Base-by-base conservation (phyloP, 768 basidiomycete genomes). In the Pleurotus platypus region DNA sequence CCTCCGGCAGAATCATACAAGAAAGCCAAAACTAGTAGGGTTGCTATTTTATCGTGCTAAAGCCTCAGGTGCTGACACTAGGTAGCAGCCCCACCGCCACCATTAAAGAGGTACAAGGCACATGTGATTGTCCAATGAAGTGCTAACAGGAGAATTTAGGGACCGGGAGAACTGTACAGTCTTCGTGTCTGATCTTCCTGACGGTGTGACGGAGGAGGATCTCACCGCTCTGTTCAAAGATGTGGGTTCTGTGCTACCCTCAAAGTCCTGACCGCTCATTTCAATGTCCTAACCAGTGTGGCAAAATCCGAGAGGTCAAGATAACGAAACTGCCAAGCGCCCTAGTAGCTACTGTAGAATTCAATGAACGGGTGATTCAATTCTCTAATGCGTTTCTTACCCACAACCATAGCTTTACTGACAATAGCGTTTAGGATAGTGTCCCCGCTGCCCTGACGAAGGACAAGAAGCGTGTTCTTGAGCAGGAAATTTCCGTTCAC, bases 91-190 rank as follows among this genome's bases (percentile, higher is more conserved):
- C 78, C 78, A 55, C 67, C 75, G 9, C 69, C 67, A 1, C 72
- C 78, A 6, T 68, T 88, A 26, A 90, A 90, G 70, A 77, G 89
- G 89, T 88, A 55, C 13, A 45, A 39, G 66, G 59, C 26, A 56
- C 55, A 42, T 57, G 61, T 46, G 60, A 20, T 27, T 12, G 50
- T 18, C 13, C 40, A 55, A 49, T 22, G 12, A 22, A 8, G 20
- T 42, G 12, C 26, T 35, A 13, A 16, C 60, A 3, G 27, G 42
- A 43, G 46, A 38, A 15, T 26, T 55, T 49, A 95, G 96, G 61
- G 97, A 99, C 72, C 92, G 97, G 46, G 97, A 99, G 74, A 91
- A 98, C 63, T 84, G 87, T 26, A 96, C 94, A 0, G 88, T 98
- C 3, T 91, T 98, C 58, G 89, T 97, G 12, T 81, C 86, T 2